A percentile compares a stretch with the other conserved stretches of the same genome.
Conservation (phyloP, 306 rosid species). For the barrel medic (Medicago truncatula) region MtrunA17r5.0-ANR NC_053045.1:35557501-35558000, state of each 20-base stretch:
- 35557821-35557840: slow-evolving; percentile 29
- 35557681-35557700: background rate
- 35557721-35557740: slow-evolving; percentile 21
- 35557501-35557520: background rate
- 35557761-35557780: background rate
- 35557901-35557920: background rate
- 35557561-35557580: background rate
- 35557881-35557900: background rate
- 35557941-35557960: background rate
- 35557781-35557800: slow-evolving; percentile 44
- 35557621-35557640: background rate
- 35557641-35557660: background rate
- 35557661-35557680: slow-evolving; percentile 14
- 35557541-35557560: background rate
- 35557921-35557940: background rate
- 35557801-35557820: slow-evolving; percentile 20
- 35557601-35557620: background rate
- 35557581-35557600: background rate
- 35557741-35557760: background rate
- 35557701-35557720: background rate
- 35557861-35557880: background rate
- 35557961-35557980: too few relatives aligned
- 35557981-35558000: background rate
- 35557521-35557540: background rate
- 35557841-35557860: background rate